Base-by-base conservation (phyloP, 305 asterid species). In the Salvia sclarea region DNA sequence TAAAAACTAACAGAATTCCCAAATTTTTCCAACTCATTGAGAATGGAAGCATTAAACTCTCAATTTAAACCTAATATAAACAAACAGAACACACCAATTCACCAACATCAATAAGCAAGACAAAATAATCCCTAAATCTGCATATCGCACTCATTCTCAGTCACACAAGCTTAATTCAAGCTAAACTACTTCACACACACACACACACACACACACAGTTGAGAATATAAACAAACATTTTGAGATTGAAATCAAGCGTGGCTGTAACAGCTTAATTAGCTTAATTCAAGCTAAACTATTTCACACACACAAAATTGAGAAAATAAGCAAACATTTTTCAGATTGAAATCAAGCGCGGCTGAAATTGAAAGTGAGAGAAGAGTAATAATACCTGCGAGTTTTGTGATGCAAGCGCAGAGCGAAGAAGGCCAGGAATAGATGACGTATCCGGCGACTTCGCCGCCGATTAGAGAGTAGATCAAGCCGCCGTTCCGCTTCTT, bases 371-470 rank as follows among this genome's bases (percentile, higher is more conserved):
- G n/a, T n/a, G n/a, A n/a, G n/a, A n/a, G n/a, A n/a, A n/a, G n/a
- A n/a, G n/a, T n/a, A n/a, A n/a, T n/a, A n/a, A n/a, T n/a, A n/a
- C 96, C 95, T 82, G 95, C 98, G 31, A 91, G 88, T 70, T 92
- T 92, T 0, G 96, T 89, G 72, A 92, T 87, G 45, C 78, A 86
- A 82, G 95, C 96, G 69, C 31, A 82, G 40, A 89, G 88, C 1
- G 96, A 92, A n/a, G 92, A 84, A 31, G 95, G 90, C 87, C 94
- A 92, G 8, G 91, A 83, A 48, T 76, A 92, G 96, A 92, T 89
- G 64, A 82, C 86, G 73, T 92, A 92, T 68, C 92, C 96, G 33
- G 87, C 86, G 71, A 87, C 79, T 74, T 89, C 92, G 35, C 72
- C 95, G 41, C 77, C 84, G 10, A 75, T 68, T 58, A 67, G 76